Conservation (phyloP, 129 eudicot species). For the Lactuca sativa region DNA sequence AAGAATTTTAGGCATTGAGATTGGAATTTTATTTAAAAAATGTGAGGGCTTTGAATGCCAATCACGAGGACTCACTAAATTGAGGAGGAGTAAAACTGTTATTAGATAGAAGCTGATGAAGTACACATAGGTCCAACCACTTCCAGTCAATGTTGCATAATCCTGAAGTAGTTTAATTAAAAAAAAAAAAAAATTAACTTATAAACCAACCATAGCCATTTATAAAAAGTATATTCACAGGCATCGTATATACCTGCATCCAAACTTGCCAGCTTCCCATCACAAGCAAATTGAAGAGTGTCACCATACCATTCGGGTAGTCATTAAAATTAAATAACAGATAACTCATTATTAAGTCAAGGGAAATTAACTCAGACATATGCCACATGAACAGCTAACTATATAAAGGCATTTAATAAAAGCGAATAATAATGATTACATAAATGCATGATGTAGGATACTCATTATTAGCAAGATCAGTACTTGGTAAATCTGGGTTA, state of each 20-base stretch:
- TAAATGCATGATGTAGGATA: conserved; percentile 46
- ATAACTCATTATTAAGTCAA: conserved; percentile 68
- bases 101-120: conserved; percentile 89
- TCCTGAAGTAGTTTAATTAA: conserved; percentile 50
- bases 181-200: neutral
- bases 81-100: conserved; percentile 60
- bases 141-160: conserved; percentile 67
- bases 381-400: neutral
- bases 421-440: no score
- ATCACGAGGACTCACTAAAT: conserved; percentile 60
- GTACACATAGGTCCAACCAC: conserved; percentile 68
- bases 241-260: conserved; percentile 69
- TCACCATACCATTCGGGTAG: conserved; percentile 97
- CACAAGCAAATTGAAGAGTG: conserved; percentile 87
- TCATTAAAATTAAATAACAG: conserved; percentile 89
- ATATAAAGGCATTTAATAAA: no score
- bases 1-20: neutral
- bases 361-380: conserved; percentile 28
- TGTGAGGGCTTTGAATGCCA: conserved; percentile 1
- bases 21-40: no score
- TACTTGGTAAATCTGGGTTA: conserved; percentile 53
- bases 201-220: conserved; percentile 13
- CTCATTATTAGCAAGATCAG: conserved; percentile 88
- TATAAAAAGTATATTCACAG: neutral
- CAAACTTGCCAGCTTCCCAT: conserved; percentile 94